Conservation (phyloP, 345 rosid species). For the rapeseed (Brassica napus) region Da-Ae NC_063441.1:4212001-4212500, state of each 20-base stretch:
- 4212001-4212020: neutral
- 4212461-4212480: conserved; percentile 81
- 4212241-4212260: too few relatives aligned
- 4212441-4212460: conserved; percentile 75
- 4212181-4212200: neutral
- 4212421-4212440: conserved; percentile 70
- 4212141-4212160: neutral
- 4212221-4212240: neutral
- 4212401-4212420: conserved; percentile 58
- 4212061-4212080: too few relatives aligned
- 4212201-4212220: neutral
- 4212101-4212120: neutral
- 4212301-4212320: too few relatives aligned
- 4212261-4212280: too few relatives aligned
- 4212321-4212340: too few relatives aligned
- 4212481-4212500: conserved; percentile 92
- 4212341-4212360: neutral
- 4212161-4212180: neutral
- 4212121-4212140: neutral
- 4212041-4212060: neutral
- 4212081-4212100: too few relatives aligned
- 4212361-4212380: neutral
- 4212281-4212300: too few relatives aligned
- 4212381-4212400: neutral
- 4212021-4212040: neutral